Base-by-base conservation (phyloP, 2,329 filamentous ascomycete genomes). In the Clonostachys chloroleuca region DNA sequence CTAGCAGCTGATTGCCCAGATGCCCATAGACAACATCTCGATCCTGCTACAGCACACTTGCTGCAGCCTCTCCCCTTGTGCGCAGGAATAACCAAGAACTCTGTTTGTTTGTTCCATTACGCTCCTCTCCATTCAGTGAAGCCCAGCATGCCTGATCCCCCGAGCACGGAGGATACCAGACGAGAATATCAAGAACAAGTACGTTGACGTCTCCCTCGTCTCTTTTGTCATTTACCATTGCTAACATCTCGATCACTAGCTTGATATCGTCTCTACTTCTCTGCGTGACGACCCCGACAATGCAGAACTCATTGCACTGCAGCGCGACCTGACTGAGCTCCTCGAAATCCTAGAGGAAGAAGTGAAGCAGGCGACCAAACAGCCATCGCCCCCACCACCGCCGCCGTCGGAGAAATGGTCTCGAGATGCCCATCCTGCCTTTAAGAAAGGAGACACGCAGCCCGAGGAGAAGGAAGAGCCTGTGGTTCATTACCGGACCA, bases 201-300 rank as follows among this genome's bases (percentile, higher is more conserved):
- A 54, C 48, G 70, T 51, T 30, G 12, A 34, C 18, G 18, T 6
- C 45, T 39, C 16, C 20, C 34, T 34, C 14, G 35, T 47, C 45
- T 9, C 47, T 34, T 12, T 17, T 39, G 40, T 16, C n/a, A 13
- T 34, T 35, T 14, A 36, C 36, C 36, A 7, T 18, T 39, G 3
- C 36, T 39, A 39, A 18, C 36, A n/a, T n/a, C 36, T 39, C 36
- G 17, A 18, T 30, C 35, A 34, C 17, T 59, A 92, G 87, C 81
- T 95, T 62, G 88, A 92, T 60, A 84, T 89, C 36, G 84, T 96
- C 50, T 73, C 84, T 59, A 75, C 81, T 47, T 87, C 88, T 54
- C 81, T 95, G 48, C 84, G 86, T 66, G 84, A 87, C 66, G 89
- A 94, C 60, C 85, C 91, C 53, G 85, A 87, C 49, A 92, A 90